Base-by-base conservation (phyloP, 2,329 filamentous ascomycete species). In the Allantophomopsis lycopodina region DNA sequence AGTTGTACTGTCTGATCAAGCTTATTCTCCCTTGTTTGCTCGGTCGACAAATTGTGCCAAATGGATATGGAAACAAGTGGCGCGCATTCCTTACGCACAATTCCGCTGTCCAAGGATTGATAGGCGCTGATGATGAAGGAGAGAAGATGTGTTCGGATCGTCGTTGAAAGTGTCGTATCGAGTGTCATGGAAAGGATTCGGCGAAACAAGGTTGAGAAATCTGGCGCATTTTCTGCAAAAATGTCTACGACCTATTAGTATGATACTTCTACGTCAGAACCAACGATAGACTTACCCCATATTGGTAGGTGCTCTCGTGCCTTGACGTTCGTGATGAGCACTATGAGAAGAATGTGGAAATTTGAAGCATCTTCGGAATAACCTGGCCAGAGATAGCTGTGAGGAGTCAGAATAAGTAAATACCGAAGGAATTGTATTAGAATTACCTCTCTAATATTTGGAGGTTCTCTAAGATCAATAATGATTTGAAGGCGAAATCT, bases 31-130 rank as follows among this genome's bases (percentile, higher is more conserved):
- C 86, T 75, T 46, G 78, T 73, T 42, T 72, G 69, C 28, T 93
- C 86, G 41, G 73, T 83, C 21, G 84, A 83, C 31, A 98, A 64
- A 55, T 94, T 93, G 53, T 96, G 85, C 91, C 91, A 98, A 51
- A 91, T 86, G 1, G 84, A 81, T 50, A 98, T 94, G 11, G 87
- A 91, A 15, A 98, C 89, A 38, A 98, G 66, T 2, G 93, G 86
- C 6, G 89, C 91, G 60, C 91, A 96, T 65, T 98, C 91, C 59
- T 95, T 96, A 46, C 91, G 79, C 37, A 98, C 83, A 41, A 94
- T 73, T 31, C 75, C 73, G 55, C 79, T 88, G 57, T 98, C 93
- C 23, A 98, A 69, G 36, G 87, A 95, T 59, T 96, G 88, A 56
- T 95, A 98, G 30, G 89, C 84, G 48, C 80, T 76, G 38, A 94